Conservation (phyloP, 768 basidiomycete genomes). For the Leucogyrophana mollusca region DNA sequence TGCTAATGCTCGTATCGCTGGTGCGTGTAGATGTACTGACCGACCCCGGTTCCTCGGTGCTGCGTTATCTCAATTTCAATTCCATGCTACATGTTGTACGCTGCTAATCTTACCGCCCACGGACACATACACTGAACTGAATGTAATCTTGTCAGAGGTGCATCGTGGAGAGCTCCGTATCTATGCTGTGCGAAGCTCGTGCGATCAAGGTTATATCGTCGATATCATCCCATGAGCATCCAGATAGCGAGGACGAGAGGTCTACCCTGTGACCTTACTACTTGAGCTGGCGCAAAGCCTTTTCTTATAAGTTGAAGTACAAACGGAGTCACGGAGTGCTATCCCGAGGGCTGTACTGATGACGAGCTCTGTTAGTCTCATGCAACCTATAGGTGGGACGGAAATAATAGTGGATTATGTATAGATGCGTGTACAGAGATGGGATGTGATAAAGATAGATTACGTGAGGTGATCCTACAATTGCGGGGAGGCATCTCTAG, state of each 20-base stretch:
- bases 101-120: constrained; percentile 1
- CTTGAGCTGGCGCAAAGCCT: no score
- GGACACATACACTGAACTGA: no score
- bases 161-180: no score
- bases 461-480: constrained; percentile 15
- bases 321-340: neutral
- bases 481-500: constrained; percentile 1
- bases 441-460: constrained; percentile 9
- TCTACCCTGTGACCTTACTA: no score
- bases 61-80: constrained; percentile 14
- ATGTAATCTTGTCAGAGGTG: no score
- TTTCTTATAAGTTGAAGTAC: neutral
- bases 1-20: neutral
- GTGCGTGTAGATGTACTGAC: neutral
- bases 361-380: no score
- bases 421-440: constrained; percentile 13
- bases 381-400: no score
- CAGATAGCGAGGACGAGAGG: no score
- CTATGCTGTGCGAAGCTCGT: no score
- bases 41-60: neutral
- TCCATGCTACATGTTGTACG: constrained; percentile 2
- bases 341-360: no score
- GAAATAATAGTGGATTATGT: constrained; percentile 7
- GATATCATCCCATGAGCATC: no score
- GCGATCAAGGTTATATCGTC: no score